Evolutionary conservation across 805 yeast genomes (phyloP).

Genomic region (Hanseniaspora lindneri): DNA sequence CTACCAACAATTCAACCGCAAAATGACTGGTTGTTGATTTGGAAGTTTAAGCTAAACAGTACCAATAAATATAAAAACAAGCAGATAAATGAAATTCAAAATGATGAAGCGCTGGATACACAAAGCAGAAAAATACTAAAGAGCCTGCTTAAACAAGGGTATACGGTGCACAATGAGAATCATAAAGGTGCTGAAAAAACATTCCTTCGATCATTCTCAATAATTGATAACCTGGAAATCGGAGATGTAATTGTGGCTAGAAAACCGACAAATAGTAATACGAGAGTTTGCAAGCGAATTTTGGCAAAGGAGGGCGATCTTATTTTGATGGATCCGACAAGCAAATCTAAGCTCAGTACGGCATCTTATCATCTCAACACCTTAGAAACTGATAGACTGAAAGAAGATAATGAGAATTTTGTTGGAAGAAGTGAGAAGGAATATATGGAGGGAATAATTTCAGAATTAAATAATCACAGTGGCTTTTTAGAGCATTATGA

Average conservation of each 20-base stretch:
- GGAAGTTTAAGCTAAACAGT: conserved; percentile 9
- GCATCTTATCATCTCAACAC: conserved; percentile 15
- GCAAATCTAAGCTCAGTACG: conserved; percentile 31
- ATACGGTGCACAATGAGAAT: not conserved
- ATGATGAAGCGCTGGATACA: not conserved
- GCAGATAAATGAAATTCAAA: not conserved
- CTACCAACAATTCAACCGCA: conserved; percentile 69
- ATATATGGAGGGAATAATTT: conserved; percentile 19
- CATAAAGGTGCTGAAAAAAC: not conserved
- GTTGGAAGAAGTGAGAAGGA: not conserved
- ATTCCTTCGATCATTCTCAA: conserved; percentile 1
- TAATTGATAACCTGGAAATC: conserved; percentile 32
- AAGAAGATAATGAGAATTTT: not conserved
- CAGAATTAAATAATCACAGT: conserved; percentile 15
- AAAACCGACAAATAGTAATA: conserved; percentile 80
- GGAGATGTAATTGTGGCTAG: conserved; percentile 84
- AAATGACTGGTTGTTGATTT: conserved; percentile 41
- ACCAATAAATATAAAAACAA: not conserved
- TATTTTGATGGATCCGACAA: conserved; percentile 70
- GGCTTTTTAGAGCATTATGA: conserved; percentile 21
- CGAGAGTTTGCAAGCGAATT: conserved; percentile 81
- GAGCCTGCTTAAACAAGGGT: conserved; percentile 1
- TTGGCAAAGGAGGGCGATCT: conserved; percentile 95
- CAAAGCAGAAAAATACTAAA: not conserved
- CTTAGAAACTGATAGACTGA: not conserved